Evolutionary conservation across 176 grass and related monocot genomes (phyloP).

Genomic region (Puccinellia tenuiflora): DNA sequence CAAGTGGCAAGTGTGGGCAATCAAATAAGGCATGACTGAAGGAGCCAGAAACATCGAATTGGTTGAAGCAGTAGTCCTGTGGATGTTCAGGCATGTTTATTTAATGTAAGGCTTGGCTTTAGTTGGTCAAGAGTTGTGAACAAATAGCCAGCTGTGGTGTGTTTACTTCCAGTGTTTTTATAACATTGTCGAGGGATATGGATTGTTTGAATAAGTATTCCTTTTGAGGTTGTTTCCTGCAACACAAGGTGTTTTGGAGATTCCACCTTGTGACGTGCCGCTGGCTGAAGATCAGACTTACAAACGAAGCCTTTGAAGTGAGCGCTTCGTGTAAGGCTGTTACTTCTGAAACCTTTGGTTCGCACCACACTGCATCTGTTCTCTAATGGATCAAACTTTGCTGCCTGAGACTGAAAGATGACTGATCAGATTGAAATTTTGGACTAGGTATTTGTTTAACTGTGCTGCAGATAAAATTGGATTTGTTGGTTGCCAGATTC

Average conservation of each 20-base stretch:
- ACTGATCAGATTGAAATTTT: slow-evolving; percentile 33
- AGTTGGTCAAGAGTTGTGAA: slow-evolving; percentile 57
- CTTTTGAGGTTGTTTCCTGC: slow-evolving; percentile 36
- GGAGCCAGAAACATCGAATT: slow-evolving; percentile 39
- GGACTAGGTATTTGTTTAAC: slow-evolving; percentile 31
- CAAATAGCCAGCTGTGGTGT: slow-evolving; percentile 40
- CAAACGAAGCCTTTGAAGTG: slow-evolving; percentile 31
- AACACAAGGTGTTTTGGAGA: slow-evolving; percentile 44
- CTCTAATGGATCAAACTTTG: slow-evolving; percentile 26
- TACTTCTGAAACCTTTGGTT: slow-evolving; percentile 35
- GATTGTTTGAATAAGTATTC: slow-evolving; percentile 44
- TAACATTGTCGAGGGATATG: slow-evolving; percentile 33
- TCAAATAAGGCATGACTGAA: slow-evolving; percentile 34
- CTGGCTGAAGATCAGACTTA: slow-evolving; percentile 24
- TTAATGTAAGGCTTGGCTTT: slow-evolving; percentile 56
- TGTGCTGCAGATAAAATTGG: slow-evolving; percentile 24
- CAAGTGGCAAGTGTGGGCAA: slow-evolving; percentile 42
- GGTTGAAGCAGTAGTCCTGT: slow-evolving; percentile 31
- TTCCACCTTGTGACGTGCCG: slow-evolving; percentile 21
- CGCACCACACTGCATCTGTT: slow-evolving; percentile 4
- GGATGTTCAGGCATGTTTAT: slow-evolving; percentile 53
- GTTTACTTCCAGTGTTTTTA: slow-evolving; percentile 63
- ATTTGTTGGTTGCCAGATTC: slow-evolving; percentile 21
- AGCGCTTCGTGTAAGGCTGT: slow-evolving; percentile 39
- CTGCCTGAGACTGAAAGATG: slow-evolving; percentile 16